Evolutionary conservation across 495 filamentous ascomycete species (phyloP).

Genomic region (Penicillium tannophilum): DNA sequence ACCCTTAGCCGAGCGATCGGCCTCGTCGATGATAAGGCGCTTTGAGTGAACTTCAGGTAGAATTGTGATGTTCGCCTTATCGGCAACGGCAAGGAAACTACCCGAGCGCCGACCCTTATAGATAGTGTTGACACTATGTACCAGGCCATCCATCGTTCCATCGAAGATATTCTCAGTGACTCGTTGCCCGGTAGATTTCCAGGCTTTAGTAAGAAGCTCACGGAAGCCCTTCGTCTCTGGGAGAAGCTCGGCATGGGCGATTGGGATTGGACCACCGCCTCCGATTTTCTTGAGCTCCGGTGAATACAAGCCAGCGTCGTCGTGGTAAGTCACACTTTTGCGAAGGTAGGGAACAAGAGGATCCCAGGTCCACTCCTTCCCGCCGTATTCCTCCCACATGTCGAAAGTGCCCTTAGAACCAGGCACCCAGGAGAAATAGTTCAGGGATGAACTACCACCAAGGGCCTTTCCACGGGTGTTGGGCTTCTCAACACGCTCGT

Average conservation of each 20-base stretch:
- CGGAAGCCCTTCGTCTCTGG: slow-evolving; percentile 57
- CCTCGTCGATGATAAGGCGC: slow-evolving; percentile 53
- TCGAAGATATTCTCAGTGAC: slow-evolving; percentile 58
- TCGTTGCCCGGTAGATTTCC: slow-evolving; percentile 54
- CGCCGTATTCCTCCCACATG: slow-evolving; percentile 59
- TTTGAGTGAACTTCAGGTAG: slow-evolving; percentile 51
- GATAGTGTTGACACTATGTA: slow-evolving; percentile 57
- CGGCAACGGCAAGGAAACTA: slow-evolving; percentile 52
- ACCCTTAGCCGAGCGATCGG: slow-evolving; percentile 31
- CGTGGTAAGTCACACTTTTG: slow-evolving; percentile 60
- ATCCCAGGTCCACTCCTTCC: slow-evolving; percentile 61
- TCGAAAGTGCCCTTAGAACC: slow-evolving; percentile 58
- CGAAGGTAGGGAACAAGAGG: slow-evolving; percentile 51
- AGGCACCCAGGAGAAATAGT: slow-evolving; percentile 62
- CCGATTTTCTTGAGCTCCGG: slow-evolving; percentile 52
- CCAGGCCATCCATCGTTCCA: slow-evolving; percentile 58
- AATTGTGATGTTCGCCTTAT: slow-evolving; percentile 59
- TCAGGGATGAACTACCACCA: slow-evolving; percentile 53
- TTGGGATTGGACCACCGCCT: slow-evolving; percentile 50
- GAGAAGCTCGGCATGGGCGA: slow-evolving; percentile 58
- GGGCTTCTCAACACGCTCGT: slow-evolving; percentile 63
- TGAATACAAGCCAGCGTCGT: slow-evolving; percentile 44
- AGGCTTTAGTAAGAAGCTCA: slow-evolving; percentile 56
- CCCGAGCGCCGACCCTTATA: slow-evolving; percentile 59
- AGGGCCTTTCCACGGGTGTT: slow-evolving; percentile 60